Evolutionary conservation across 768 basidiomycete genomes (phyloP).

Genomic region (Dentipellis sp.): DNA sequence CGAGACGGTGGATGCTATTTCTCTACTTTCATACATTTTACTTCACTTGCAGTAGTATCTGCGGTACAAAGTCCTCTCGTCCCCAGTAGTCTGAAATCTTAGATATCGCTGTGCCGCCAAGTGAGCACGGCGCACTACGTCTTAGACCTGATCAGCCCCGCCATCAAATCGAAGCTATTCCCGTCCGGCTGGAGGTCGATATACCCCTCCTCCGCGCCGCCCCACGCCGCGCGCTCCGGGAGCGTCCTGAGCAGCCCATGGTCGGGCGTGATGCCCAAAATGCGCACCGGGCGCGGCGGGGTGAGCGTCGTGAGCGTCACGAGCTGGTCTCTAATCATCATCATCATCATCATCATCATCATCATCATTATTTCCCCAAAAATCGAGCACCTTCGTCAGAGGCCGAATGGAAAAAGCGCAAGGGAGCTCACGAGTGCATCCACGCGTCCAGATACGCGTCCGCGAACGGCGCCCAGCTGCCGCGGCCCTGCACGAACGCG

Average conservation of each 20-base stretch:
- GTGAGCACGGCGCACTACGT: slow-evolving; percentile 5
- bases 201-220: slow-evolving; percentile 32
- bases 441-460: slow-evolving; percentile 71
- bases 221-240: slow-evolving; percentile 37
- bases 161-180: slow-evolving; percentile 94
- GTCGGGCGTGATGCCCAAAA: slow-evolving; percentile 80
- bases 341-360: not conserved
- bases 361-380: too few species aligned
- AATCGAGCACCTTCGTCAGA: too few species aligned
- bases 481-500: slow-evolving; percentile 50
- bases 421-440: slow-evolving; percentile 77
- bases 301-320: slow-evolving; percentile 74
- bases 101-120: too few species aligned
- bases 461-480: slow-evolving; percentile 77
- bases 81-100: too few species aligned
- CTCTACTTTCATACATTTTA: too few species aligned
- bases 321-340: slow-evolving; percentile 53
- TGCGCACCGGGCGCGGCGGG: slow-evolving; percentile 64
- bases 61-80: too few species aligned
- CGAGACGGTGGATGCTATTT: not conserved
- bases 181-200: slow-evolving; percentile 96
- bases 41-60: too few species aligned
- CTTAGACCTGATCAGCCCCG: slow-evolving; percentile 66
- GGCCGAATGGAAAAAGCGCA: not conserved
- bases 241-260: slow-evolving; percentile 82